Percentiles rank a stretch among this genome's conserved stretches.
phyloP scores from a whole-genome alignment of 352 stramenopile species.

The Albugo laibachii region DNA sequence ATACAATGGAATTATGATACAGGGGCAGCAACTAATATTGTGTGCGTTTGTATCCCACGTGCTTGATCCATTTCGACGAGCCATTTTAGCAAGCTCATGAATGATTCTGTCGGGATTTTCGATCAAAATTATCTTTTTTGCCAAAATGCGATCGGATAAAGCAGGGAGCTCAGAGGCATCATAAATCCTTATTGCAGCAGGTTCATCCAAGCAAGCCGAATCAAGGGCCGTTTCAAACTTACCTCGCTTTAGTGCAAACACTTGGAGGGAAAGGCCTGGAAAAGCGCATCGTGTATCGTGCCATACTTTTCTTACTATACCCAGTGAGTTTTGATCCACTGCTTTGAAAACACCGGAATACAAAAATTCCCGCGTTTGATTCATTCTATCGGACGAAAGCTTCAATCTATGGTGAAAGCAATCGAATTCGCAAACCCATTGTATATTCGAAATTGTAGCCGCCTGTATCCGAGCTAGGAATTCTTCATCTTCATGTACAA shows the following conservation, averaged over 20 bases:
- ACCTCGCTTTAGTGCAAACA: constrained; percentile 29
- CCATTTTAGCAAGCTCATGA: constrained; percentile 14
- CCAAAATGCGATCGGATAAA: constrained; percentile 26
- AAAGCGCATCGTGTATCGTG: constrained; percentile 24
- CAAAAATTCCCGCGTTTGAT: background rate
- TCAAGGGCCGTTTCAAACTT: constrained; percentile 23
- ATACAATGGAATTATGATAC: constrained; percentile 36
- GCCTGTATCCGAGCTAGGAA: constrained; percentile 23
- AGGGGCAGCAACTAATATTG: constrained; percentile 15
- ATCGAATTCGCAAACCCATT: no score
- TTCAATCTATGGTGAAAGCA: no score
- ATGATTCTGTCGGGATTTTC: constrained; percentile 14
- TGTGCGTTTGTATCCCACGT: background rate
- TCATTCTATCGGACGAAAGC: no score
- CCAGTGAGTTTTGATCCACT: constrained; percentile 15
- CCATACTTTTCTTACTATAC: constrained; percentile 14
- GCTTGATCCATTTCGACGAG: constrained; percentile 4
- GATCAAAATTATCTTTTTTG: constrained; percentile 15
- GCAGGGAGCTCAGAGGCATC: constrained; percentile 27
- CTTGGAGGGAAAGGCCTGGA: constrained; percentile 27
- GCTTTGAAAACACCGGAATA: constrained; percentile 25
- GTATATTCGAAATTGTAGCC: no score
- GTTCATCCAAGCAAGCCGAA: constrained; percentile 25
- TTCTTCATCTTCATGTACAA: constrained; percentile 9
- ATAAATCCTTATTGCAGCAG: constrained; percentile 11